Percentiles rank a stretch among this genome's conserved stretches.
phyloP scores from a whole-genome alignment of 2,329 filamentous ascomycete genomes.

The Scedosporium apiospermum region DNA sequence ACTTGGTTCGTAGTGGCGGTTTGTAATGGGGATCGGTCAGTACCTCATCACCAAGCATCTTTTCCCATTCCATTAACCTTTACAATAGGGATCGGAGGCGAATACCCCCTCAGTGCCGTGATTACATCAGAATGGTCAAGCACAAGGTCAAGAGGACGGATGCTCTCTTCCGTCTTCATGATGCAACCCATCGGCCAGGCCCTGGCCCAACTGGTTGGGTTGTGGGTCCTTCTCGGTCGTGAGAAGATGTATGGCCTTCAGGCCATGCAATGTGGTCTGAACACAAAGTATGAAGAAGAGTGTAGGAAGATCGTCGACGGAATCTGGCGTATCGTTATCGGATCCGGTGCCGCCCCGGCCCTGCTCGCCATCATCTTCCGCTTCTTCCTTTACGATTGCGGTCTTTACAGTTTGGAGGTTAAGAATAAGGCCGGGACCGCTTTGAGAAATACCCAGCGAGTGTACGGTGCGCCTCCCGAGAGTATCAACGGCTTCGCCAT shows the following conservation, averaged over 20 bases:
- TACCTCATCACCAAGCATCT: not conserved
- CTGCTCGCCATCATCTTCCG: constrained; percentile 56
- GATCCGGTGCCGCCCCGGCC: constrained; percentile 54
- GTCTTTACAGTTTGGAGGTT: constrained; percentile 56
- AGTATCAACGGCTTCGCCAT: constrained; percentile 13
- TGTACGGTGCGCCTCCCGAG: constrained; percentile 38
- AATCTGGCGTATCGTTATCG: constrained; percentile 59
- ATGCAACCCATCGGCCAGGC: constrained; percentile 62
- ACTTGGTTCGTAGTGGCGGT: constrained; percentile 29
- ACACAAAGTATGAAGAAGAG: constrained; percentile 31
- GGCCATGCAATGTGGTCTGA: constrained; percentile 37
- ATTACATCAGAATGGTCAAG: constrained; percentile 59
- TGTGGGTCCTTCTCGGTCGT: constrained; percentile 40
- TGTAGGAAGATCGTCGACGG: constrained; percentile 43
- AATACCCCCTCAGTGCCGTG: constrained; percentile 58
- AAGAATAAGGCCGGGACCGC: constrained; percentile 50
- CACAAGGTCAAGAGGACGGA: constrained; percentile 54
- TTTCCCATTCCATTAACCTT: not conserved
- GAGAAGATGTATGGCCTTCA: constrained; percentile 30
- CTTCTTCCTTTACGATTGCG: constrained; percentile 57
- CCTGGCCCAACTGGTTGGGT: constrained; percentile 51
- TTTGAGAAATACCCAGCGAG: constrained; percentile 47
- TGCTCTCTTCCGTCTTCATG: constrained; percentile 59
- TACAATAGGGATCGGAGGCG: constrained; percentile 50
- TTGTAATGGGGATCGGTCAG: constrained; percentile 43